Evolutionary conservation across 1,139 yeast species (phyloP), one percentile per base, ranked within the genome.

Genomic region (Hyphopichia buzzinii): DNA sequence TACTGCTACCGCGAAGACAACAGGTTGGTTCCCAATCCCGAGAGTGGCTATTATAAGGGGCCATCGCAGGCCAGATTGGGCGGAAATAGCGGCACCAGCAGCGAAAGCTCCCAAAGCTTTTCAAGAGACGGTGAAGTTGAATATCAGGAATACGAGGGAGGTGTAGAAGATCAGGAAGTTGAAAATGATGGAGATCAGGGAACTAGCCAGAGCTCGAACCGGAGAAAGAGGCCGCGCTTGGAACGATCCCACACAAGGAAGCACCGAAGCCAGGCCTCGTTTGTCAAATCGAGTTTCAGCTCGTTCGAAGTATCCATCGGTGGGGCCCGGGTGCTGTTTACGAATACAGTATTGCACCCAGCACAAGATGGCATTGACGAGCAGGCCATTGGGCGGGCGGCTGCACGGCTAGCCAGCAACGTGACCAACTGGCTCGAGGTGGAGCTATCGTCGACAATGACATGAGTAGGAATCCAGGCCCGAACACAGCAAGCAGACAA

Each of bases 221-320:
- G 8, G 8, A 13, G 30, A 27, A 17, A 19, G 2, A 14, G 34
- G 7, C 37, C 39, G 6, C 27, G 35, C 15, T 34, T 30, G 30
- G 34, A 34, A 11, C 26, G 39, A 26, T 31, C 28, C 12, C 24
- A 35, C 17, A 35, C 32, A n/a, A 26, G 33, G 5, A 13, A 14
- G 6, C 7, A 26, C 7, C 21, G 3, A 3, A 16, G 23, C 8
- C 4, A 6, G 15, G 3, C 13, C 12, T 35, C 39, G 7, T 23
- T 33, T 15, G 34, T 38, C 12, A 21, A 21, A 12, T 46, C 49
- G 2, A 44, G 44, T 21, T 44, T 43, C 17, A 33, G 35, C 27
- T 46, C 49, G 13, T 43, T 44, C 17, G 48, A 46, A 32, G 24
- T 39, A 4, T 42, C 48, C n/a, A n/a, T n/a, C 23, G 23, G 8